phyloP scores from a whole-genome alignment of 2,329 filamentous ascomycete species.

The Penicillium vulpinum region DNA sequence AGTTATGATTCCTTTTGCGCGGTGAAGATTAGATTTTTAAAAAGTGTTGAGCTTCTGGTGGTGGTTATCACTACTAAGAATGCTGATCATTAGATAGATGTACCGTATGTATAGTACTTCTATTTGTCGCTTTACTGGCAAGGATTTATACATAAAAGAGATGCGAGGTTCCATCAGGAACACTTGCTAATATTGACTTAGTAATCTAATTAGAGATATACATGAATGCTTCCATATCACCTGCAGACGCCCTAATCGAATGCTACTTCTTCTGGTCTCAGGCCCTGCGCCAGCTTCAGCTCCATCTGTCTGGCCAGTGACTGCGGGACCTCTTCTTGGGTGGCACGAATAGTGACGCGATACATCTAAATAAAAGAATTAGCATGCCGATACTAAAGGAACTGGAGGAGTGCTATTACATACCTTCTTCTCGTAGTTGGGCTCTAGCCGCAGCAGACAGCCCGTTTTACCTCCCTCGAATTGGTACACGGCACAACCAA shows the following conservation, averaged over 20 bases:
- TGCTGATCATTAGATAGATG: neutral
- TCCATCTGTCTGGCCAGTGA: conserved; percentile 85
- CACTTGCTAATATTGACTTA: conserved; percentile 19
- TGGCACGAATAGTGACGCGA: conserved; percentile 88
- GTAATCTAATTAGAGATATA: conserved; percentile 22
- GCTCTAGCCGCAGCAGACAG: conserved; percentile 88
- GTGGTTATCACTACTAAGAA: neutral
- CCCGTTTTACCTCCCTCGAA: conserved; percentile 83
- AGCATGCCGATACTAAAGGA: conserved; percentile 3
- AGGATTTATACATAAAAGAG: conserved; percentile 10
- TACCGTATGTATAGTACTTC: neutral
- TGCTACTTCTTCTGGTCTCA: conserved; percentile 12
- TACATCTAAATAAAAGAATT: conserved; percentile 68
- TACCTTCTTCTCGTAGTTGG: conserved; percentile 89
- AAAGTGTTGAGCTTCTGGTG: neutral
- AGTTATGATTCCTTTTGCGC: conserved; percentile 17
- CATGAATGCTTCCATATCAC: conserved; percentile 14
- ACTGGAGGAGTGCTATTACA: conserved; percentile 35
- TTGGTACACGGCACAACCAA: conserved; percentile 82
- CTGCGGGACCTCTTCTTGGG: conserved; percentile 82
- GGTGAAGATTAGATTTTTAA: neutral
- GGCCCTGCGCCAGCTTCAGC: conserved; percentile 67
- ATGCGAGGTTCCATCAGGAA: neutral
- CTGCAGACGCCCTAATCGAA: conserved; percentile 5
- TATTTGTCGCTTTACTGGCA: neutral